Conservation (phyloP, 345 rosid genomes). For the Tarenaya hassleriana region DNA sequence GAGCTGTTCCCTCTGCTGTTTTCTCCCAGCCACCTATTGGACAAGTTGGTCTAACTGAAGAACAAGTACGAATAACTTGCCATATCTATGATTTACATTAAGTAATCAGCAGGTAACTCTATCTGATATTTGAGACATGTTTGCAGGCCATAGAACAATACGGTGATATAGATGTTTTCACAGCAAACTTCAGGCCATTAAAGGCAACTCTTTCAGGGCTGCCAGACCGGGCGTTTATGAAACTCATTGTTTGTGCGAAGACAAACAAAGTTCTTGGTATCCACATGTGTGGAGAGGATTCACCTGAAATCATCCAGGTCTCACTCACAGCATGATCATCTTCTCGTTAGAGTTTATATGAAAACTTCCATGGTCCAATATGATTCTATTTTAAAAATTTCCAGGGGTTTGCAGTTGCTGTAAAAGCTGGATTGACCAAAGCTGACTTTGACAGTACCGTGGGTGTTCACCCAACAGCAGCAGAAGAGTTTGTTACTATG, state of each 20-base stretch:
- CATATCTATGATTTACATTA: slow-evolving; percentile 1
- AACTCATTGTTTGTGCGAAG: slow-evolving; percentile 75
- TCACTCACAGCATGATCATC: slow-evolving; percentile 7
- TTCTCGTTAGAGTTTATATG: neutral
- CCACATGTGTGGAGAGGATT: slow-evolving; percentile 93
- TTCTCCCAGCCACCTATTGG: slow-evolving; percentile 98
- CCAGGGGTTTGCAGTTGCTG: slow-evolving; percentile 94
- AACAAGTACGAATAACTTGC: slow-evolving; percentile 47
- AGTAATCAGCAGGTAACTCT: neutral
- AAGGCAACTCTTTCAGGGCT: slow-evolving; percentile 94
- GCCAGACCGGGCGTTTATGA: slow-evolving; percentile 85
- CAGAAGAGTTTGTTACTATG: slow-evolving; percentile 92
- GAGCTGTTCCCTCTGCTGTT: slow-evolving; percentile 91
- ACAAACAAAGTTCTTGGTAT: slow-evolving; percentile 67
- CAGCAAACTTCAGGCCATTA: slow-evolving; percentile 83
- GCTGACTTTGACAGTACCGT: slow-evolving; percentile 81
- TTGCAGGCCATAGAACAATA: slow-evolving; percentile 69
- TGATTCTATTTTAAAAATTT: slow-evolving; percentile 7
- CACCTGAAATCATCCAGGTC: slow-evolving; percentile 87
- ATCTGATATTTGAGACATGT: neutral
- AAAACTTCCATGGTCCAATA: slow-evolving; percentile 1
- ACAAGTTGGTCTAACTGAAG: slow-evolving; percentile 86
- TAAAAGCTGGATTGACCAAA: slow-evolving; percentile 90
- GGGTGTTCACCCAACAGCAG: slow-evolving; percentile 89
- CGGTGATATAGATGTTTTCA: slow-evolving; percentile 76